Percentiles rank a stretch among this genome's conserved stretches.
Evolutionary conservation across 2,329 filamentous ascomycete genomes (phyloP).

Genomic region (Diaporthe citriasiana): DNA sequence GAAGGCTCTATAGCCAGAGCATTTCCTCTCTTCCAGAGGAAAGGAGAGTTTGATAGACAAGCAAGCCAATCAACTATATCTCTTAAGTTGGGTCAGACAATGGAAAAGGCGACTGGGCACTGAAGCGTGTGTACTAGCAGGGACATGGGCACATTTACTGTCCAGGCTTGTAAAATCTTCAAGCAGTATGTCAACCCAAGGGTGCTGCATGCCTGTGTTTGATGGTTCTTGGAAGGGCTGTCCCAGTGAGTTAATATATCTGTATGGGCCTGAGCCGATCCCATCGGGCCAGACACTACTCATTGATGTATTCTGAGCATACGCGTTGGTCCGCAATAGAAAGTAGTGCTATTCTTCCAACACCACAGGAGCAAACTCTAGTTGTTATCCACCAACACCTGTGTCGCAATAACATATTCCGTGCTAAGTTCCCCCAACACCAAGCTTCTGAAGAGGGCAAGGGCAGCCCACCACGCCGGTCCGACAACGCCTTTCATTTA

Average conservation of each 20-base stretch:
- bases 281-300: no score
- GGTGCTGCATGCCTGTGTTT: not conserved
- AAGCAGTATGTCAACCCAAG: not conserved
- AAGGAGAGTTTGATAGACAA: no score
- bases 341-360: not conserved
- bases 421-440: not conserved
- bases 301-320: not conserved
- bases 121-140: not conserved
- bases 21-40: no score
- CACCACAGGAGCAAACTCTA: not conserved
- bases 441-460: not conserved
- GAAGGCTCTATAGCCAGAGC: no score
- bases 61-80: no score
- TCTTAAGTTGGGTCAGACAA: no score
- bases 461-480: not conserved
- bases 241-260: not conserved
- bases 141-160: not conserved
- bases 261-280: not conserved
- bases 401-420: not conserved
- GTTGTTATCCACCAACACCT: not conserved
- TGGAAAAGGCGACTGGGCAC: not conserved
- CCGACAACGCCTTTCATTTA: slow-evolving; percentile 4
- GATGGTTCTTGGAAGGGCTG: not conserved
- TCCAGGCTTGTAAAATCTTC: not conserved
- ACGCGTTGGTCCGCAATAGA: not conserved